phyloP scores from a whole-genome alignment of 1,139 yeast species.

The Suhomyces bolitotheri region DNA sequence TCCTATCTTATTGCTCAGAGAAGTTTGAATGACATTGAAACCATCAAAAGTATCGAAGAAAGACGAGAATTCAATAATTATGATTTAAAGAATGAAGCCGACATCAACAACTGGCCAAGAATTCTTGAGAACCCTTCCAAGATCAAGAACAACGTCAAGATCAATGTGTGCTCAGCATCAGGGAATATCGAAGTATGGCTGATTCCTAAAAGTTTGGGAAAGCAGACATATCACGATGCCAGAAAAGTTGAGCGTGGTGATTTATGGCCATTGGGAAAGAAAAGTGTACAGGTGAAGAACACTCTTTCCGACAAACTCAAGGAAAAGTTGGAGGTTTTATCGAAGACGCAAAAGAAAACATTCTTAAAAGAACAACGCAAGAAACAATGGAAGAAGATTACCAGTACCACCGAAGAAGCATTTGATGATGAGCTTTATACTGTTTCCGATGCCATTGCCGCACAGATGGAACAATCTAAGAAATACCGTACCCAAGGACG shows the following conservation, averaged over 20 bases:
- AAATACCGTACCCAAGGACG: conserved; percentile 38
- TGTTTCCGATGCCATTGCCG: conserved; percentile 39
- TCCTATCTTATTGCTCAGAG: conserved; percentile 78
- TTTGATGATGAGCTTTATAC: conserved; percentile 36
- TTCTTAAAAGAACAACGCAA: conserved; percentile 45
- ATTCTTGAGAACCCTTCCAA: conserved; percentile 72
- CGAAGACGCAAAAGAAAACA: conserved; percentile 44
- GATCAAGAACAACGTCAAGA: conserved; percentile 77
- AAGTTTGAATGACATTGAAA: conserved; percentile 36
- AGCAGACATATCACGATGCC: conserved; percentile 84
- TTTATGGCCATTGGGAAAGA: conserved; percentile 81
- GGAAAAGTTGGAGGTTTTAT: conserved; percentile 38
- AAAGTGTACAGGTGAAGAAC: conserved; percentile 51
- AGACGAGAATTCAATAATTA: conserved; percentile 31
- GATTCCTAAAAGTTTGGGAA: conserved; percentile 75
- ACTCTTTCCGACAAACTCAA: conserved; percentile 31
- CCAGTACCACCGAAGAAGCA: conserved; percentile 31
- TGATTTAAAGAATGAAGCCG: conserved; percentile 23
- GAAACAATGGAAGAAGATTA: conserved; percentile 43
- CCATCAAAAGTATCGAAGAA: conserved; percentile 37
- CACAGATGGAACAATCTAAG: conserved; percentile 34
- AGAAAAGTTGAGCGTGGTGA: conserved; percentile 86
- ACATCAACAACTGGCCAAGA: conserved; percentile 65
- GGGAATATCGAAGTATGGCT: conserved; percentile 87
- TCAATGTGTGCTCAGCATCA: conserved; percentile 77